Evolutionary conservation across 2,329 filamentous ascomycete genomes (phyloP).

Genomic region (Aureobasidium subglaciale): DNA sequence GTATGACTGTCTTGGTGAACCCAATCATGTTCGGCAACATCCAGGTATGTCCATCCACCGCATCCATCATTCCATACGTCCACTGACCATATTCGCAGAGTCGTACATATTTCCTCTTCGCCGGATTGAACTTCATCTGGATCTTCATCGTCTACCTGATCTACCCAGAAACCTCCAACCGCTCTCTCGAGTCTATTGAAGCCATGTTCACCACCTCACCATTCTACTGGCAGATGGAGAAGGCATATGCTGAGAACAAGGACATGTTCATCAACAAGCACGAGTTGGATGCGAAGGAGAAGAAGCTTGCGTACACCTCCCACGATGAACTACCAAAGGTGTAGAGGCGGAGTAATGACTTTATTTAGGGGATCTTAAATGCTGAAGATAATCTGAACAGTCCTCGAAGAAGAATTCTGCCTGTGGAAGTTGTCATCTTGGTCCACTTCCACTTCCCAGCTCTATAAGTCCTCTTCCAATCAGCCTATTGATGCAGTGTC

Average conservation of each 20-base stretch:
- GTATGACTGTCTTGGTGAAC: constrained; percentile 47
- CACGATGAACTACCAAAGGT: background rate
- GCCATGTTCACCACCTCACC: constrained; percentile 44
- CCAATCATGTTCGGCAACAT: constrained; percentile 47
- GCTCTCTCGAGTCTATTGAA: constrained; percentile 47
- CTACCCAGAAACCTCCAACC: constrained; percentile 38
- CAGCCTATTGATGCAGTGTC: too few species aligned
- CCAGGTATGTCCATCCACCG: too few species aligned
- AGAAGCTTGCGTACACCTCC: background rate
- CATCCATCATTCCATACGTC: background rate
- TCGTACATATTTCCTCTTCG: constrained; percentile 48
- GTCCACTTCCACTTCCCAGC: too few species aligned
- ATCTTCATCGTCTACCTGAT: constrained; percentile 46
- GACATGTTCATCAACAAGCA: constrained; percentile 9
- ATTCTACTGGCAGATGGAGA: constrained; percentile 41
- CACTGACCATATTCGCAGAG: constrained; percentile 22
- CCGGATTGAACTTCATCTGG: constrained; percentile 45
- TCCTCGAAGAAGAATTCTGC: too few species aligned
- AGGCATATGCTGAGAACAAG: constrained; percentile 26
- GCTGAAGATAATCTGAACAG: too few species aligned
- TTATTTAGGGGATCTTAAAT: too few species aligned
- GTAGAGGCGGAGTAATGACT: too few species aligned
- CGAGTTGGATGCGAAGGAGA: background rate
- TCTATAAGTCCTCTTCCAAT: too few species aligned
- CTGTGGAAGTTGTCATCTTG: too few species aligned